Percentiles rank a stretch among this genome's conserved stretches.
Conservation (phyloP, 495 filamentous ascomycete species). For the Parmelia sp. region DNA sequence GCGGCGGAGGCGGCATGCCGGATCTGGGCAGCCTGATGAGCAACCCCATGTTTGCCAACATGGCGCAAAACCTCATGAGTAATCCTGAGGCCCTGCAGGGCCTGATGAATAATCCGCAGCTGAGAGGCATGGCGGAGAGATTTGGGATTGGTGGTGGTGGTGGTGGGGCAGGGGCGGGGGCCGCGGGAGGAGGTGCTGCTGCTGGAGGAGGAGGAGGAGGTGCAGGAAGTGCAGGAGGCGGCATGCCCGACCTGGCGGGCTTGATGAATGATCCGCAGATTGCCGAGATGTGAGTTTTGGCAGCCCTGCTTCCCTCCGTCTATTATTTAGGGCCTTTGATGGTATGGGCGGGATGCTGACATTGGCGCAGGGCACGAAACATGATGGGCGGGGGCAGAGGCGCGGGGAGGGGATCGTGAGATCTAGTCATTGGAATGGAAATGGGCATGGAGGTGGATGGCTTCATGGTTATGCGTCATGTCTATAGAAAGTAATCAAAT, state of each 20-base stretch:
- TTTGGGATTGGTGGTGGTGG: conserved; percentile 49
- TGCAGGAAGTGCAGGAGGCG: conserved; percentile 46
- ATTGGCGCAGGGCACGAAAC: conserved; percentile 57
- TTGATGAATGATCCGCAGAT: conserved; percentile 89
- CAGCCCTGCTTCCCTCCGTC: conserved; percentile 2
- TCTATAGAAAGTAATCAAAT: neutral
- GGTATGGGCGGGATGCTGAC: conserved; percentile 1
- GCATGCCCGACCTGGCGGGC: conserved; percentile 70
- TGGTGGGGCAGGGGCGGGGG: conserved; percentile 42
- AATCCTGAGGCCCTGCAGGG: conserved; percentile 87
- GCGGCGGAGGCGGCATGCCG: conserved; percentile 72
- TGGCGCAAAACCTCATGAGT: conserved; percentile 95
- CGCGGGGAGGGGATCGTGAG: conserved; percentile 37
- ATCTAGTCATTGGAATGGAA: neutral
- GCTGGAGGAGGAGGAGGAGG: conserved; percentile 8
- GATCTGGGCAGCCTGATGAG: conserved; percentile 81
- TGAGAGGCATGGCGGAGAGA: conserved; percentile 72
- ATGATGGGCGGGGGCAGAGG: conserved; percentile 61
- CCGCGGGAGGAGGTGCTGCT: conserved; percentile 34
- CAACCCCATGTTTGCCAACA: conserved; percentile 94
- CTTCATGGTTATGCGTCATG: neutral
- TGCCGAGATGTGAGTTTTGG: conserved; percentile 79
- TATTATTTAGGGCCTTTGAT: neutral
- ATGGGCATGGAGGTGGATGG: too few relatives aligned
- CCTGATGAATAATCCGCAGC: conserved; percentile 86